Evolutionary conservation across 2,329 filamentous ascomycete genomes (phyloP), one percentile per base, ranked within the genome.

Genomic region (Neonectria punicea): DNA sequence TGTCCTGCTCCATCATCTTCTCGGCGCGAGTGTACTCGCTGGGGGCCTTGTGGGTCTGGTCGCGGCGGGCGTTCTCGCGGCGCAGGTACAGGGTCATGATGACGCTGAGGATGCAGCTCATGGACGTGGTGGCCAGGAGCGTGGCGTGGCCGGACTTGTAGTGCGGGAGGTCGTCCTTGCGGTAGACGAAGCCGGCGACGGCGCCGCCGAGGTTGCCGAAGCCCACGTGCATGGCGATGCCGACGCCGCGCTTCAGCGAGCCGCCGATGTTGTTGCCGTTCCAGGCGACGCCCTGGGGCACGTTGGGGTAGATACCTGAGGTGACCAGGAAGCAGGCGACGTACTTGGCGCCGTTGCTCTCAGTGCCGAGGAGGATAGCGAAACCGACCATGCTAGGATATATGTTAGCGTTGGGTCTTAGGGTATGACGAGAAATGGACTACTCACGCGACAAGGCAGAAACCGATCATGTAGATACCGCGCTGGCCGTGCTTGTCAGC

Each of bases 121-220:
- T 85, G 67, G 79, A 82, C 2, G 88, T 86, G 66, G 89, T 79
- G 5, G 80, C 81, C 41, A 90, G 75, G 2, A 88, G 88, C 7
- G 87, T 82, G 1, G 85, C 85, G 71, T 91, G 89, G 9, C 89
- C 89, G 32, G 82, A 81, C 53, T 87, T 78, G 74, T 87, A 90
- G 36, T 86, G 80, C 2, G 86, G 86, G 1, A 78, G 83, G 36
- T 88, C 85, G 30, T 73, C 66, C 65, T 71, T 70, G 62, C 73
- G 76, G 70, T 77, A 76, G 56, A 79, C 72, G 60, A 79, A 80
- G 50, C 76, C 77, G 57, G 78, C 72, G 43, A 78, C 59, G 53
- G 77, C 76, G 65, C 77, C 78, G 55, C 78, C 78, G 8, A 79
- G 72, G 67, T 79, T 83, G 68, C 77, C 76, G 53, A 77, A 80